Base-by-base conservation (phyloP, 768 basidiomycete genomes). In the Phaeolepiota aurea region DNA sequence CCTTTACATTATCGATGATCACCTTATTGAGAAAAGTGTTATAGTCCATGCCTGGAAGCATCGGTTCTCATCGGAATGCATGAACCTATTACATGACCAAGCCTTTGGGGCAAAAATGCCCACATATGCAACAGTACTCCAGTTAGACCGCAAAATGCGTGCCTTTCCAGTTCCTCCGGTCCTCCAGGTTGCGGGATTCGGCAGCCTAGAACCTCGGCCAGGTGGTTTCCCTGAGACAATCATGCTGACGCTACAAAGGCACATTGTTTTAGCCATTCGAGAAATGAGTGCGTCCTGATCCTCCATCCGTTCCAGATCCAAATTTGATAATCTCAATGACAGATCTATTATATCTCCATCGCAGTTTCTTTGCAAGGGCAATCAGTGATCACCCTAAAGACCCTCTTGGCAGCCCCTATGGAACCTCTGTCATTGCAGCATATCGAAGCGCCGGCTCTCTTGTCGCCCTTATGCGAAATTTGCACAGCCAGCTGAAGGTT, bases 301-400 rank as follows among this genome's bases (percentile, higher is more conserved):
- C 21, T 39, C 42, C 32, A 33, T 40, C 23, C 3, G 32, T 15
- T 42, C 35, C 21, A 38, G 38, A 41, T 21, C 5, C 23, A 12
- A 15, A 16, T 15, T 38, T 20, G 34, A 37, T 37, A 43, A n/a
- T 42, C 42, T 37, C 13, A n/a, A 44, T 38, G 42, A 30, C 50
- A 83, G 82, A 79, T 57, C 66, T 83, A 22, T 62, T 84, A 13
- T 84, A 83, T 56, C 64, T 84, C 25, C 82, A 84, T 51, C 70
- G 82, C 47, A 79, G 77, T 54, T 84, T 82, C 62, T 83, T 84
- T 47, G 82, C 82, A 18, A 71, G 79, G 32, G 82, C 82, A 2
- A 72, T 84, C 43, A 79, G 74, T 50, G 82, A 84, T 51, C 77
- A 80, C 53, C 80, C 81, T 21, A 80, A 79, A 51, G 82, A 84